A percentile compares a stretch with the other conserved stretches of the same genome.
Evolutionary conservation across 1,284 basidiomycete species (phyloP).

Genomic region (Termitomyces sp.): DNA sequence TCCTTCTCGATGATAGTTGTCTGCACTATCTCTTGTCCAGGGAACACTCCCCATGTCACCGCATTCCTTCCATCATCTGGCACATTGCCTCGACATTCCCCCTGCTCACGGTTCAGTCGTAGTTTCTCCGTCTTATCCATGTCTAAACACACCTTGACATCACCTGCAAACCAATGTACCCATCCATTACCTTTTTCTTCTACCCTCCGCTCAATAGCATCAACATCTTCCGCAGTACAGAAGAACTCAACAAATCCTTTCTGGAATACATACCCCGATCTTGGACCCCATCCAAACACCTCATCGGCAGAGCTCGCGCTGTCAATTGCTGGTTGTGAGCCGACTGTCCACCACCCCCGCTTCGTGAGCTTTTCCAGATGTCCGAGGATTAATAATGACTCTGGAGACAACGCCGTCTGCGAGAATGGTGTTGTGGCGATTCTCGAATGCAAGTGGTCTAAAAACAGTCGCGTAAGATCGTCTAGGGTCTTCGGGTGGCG

Average conservation of each 20-base stretch:
- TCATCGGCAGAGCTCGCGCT: constrained; percentile 71
- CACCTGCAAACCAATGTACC: constrained; percentile 86
- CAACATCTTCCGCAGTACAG: constrained; percentile 61
- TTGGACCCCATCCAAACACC: constrained; percentile 90
- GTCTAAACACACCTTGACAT: constrained; percentile 54
- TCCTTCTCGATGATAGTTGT: constrained; percentile 95
- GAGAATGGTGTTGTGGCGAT: constrained; percentile 88
- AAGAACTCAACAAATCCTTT: constrained; percentile 99
- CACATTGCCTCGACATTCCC: constrained; percentile 81
- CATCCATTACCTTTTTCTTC: constrained; percentile 51
- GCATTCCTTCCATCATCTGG: constrained; percentile 82
- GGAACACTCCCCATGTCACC: constrained; percentile 99
- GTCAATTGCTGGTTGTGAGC: constrained; percentile 93
- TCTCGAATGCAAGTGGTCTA: constrained; percentile 70
- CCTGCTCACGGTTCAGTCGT: constrained; percentile 39
- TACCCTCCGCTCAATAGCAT: constrained; percentile 58
- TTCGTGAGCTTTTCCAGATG: constrained; percentile 76
- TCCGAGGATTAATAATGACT: constrained; percentile 79
- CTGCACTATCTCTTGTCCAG: constrained; percentile 92
- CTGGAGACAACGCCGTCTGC: constrained; percentile 75
- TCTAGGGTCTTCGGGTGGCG: constrained; percentile 66
- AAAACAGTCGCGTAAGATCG: constrained; percentile 80
- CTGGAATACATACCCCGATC: constrained; percentile 91
- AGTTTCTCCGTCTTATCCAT: background rate
- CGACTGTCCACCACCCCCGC: constrained; percentile 90